phyloP scores from a whole-genome alignment of 345 rosid species.

The Anacardium occidentale region DNA sequence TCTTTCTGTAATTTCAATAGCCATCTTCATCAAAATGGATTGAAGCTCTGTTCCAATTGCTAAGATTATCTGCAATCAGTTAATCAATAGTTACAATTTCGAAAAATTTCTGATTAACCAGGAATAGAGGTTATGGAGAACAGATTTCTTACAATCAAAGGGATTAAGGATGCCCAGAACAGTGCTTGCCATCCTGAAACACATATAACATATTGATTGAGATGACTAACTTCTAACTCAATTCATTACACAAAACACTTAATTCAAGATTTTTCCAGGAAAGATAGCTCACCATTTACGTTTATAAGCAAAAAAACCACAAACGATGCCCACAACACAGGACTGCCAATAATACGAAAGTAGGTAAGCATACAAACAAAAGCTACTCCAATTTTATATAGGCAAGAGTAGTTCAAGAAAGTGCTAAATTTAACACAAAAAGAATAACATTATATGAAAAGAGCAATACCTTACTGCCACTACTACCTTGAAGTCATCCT shows the following conservation, averaged over 20 bases:
- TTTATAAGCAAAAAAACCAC: conserved; percentile 83
- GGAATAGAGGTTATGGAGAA: not conserved
- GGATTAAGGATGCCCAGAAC: conserved; percentile 68
- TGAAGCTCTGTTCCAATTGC: conserved; percentile 93
- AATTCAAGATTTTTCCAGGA: not conserved
- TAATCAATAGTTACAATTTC: conserved; percentile 16
- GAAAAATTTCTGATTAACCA: not conserved
- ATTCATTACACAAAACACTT: not conserved
- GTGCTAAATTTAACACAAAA: not conserved
- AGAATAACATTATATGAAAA: not conserved
- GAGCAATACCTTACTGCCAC: conserved; percentile 78
- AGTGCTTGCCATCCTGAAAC: conserved; percentile 75
- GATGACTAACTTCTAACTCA: not conserved
- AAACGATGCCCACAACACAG: conserved; percentile 86
- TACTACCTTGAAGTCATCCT: conserved; percentile 79
- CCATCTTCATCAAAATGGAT: conserved; percentile 79
- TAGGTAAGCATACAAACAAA: conserved; percentile 10
- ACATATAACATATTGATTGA: conserved; percentile 4
- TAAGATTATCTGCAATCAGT: conserved; percentile 65
- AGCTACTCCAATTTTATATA: not conserved
- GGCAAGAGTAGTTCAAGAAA: not conserved
- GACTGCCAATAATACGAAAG: conserved; percentile 47
- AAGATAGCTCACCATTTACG: conserved; percentile 53
- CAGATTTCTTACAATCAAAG: conserved; percentile 64
- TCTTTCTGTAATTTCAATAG: conserved; percentile 68